Base-by-base conservation (phyloP, 257 asterid genomes). In the Scutellaria minor region DNA sequence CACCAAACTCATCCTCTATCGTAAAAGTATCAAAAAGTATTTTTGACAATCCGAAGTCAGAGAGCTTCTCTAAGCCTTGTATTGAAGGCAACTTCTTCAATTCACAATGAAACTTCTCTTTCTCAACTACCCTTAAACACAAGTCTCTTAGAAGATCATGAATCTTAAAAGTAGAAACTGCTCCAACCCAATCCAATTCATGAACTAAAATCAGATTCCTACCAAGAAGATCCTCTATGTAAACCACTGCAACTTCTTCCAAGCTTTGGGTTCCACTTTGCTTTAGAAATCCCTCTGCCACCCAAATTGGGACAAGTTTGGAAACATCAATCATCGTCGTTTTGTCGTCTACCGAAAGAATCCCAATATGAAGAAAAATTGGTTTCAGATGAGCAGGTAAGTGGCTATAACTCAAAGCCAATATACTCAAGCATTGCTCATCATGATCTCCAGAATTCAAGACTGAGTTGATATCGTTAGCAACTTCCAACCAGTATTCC, bases 291-390 rank as follows among this genome's bases (percentile, higher is more conserved):
- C 69, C 76, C 61, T 71, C 62, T 4, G 76, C 76, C 15, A 71
- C 24, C 69, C 76, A 71, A 1, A 71, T 61, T 10, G 37, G 11
- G 42, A 60, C 5, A 0, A 71, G 11, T 3, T 31, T 13, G 3
- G 76, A 48, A 24, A 59, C 15, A 35, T 27, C 6, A 11, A 71
- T 60, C 61, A 18, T 14, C 11, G 0, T 11, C 10, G 2, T 60
- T 52, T 52, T 18, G 18, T 71, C 69, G 2, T 31, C 37, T 18
- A 18, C 18, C 6, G 6, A 6, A 20, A 31, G 60, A 14, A 52
- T 53, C 9, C 69, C 76, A 59, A 71, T 46, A 41, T 72, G 50
- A 22, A 72, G 70, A 72, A 72, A 72, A 40, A 70, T 61, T 50
- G 76, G 70, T 37, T 61, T 72, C 8, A 72, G 35, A 61, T 48